Evolutionary conservation across 1,284 basidiomycete species (phyloP), one percentile per base, ranked within the genome.

Genomic region (Amylostereum chailletii): DNA sequence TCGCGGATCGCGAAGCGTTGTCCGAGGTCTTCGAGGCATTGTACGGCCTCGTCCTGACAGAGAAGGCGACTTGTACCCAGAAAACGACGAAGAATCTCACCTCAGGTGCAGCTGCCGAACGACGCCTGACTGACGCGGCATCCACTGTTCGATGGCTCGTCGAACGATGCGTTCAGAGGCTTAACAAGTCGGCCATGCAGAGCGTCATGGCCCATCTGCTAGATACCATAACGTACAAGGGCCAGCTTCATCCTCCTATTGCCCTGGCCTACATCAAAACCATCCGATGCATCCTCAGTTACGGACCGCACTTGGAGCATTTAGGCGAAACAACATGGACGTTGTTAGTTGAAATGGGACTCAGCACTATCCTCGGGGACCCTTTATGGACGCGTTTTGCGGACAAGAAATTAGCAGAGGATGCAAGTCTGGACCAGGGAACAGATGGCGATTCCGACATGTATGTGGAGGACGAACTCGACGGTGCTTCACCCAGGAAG

Each of bases 261-360:
- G 81, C 87, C 2, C 66, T 90, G 52, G 82, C 93, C 62, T 96
- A 93, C 62, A 72, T 86, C 52, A 93, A 94, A 62, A 76, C 87
- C 0, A 71, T 95, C 34, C 77, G 79, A 39, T 71, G 71, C 44
- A 62, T 89, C 2, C 69, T 92, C 41, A 67, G 68, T 46, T 84
- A 81, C 61, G 65, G 69, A 2, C 85, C 90, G 0, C 94, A 97
- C 64, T 71, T 94, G 46, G 85, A 94, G 33, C 81, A 87, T 57
- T 62, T 95, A 49, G 79, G 82, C 6, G 69, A 73, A 10, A 65
- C 70, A 0, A 69, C 64, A 39, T 98, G 94, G 94, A 64, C 82
- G 6, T 67, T 67, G 26, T 65, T 91, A 30, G 76, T 87, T 37
- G 75, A 79, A 44, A 65, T 91, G 34, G 81, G 80, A 48, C 94